Percentiles rank a stretch among this genome's conserved stretches.
Evolutionary conservation across 2,329 filamentous ascomycete species (phyloP).

Genomic region (Aspergillus uvarum): DNA sequence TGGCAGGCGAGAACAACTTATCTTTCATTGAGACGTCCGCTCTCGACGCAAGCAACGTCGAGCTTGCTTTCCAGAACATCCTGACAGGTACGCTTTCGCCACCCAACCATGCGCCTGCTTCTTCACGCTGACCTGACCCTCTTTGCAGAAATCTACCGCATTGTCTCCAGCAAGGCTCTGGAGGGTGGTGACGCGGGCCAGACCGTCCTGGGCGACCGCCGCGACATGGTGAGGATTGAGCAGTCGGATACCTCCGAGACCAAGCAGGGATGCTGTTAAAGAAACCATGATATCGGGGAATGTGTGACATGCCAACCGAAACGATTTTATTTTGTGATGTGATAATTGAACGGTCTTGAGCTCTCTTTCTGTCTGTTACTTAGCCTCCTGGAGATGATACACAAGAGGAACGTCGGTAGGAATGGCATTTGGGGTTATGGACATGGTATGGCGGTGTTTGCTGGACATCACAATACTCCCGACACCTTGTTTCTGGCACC

Average conservation of each 20-base stretch:
- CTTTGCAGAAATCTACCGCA: constrained; percentile 89
- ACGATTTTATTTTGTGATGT: constrained; percentile 41
- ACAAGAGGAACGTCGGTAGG: constrained; percentile 34
- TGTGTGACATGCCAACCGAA: constrained; percentile 29
- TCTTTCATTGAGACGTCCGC: constrained; percentile 99
- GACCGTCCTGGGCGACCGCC: constrained; percentile 75
- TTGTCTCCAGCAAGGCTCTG: constrained; percentile 95
- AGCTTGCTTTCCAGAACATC: constrained; percentile 99
- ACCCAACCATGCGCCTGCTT: background rate
- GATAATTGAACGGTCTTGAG: constrained; percentile 40
- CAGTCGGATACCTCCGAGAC: constrained; percentile 76
- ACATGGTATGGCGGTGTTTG: constrained; percentile 26
- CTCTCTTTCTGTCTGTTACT: constrained; percentile 39
- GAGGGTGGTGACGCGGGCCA: constrained; percentile 82
- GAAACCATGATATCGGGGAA: constrained; percentile 17
- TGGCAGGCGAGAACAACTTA: constrained; percentile 87
- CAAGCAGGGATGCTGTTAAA: constrained; percentile 57
- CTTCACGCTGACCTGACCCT: constrained; percentile 11
- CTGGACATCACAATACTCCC: constrained; percentile 22
- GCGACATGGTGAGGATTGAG: constrained; percentile 78
- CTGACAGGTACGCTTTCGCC: constrained; percentile 71
- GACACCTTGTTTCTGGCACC: constrained; percentile 18
- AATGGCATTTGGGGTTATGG: constrained; percentile 27
- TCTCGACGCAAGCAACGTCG: constrained; percentile 97
- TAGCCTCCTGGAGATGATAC: constrained; percentile 35